Evolutionary conservation across 202 grass and related monocot species (phyloP), one percentile per base, ranked within the genome.

Genomic region (Hordeum pubiflorum): DNA sequence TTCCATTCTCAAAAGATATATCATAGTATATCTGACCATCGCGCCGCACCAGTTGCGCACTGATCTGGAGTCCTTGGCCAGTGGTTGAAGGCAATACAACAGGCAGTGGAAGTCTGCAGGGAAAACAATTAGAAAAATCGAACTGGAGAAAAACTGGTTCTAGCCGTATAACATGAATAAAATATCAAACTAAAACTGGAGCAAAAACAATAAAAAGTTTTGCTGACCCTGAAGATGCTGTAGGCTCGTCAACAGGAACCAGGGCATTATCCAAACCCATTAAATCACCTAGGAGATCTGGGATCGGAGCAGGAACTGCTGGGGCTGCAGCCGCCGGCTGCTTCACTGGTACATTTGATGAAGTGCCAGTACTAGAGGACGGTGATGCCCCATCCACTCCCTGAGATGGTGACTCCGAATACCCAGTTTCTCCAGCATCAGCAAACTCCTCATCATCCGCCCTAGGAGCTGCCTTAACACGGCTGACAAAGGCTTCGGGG

Each of bases 21-120:
- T 84, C 86, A 68, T 99, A 99, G 72, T 87, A 99, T 89, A 99
- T 95, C 79, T 95, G 96, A 44, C 92, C 92, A 72, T 99, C 92
- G 5, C 79, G 87, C 7, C 85, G 87, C 18, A 82, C 82, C 50
- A 95, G 71, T 83, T 95, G 96, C 88, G 90, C 96, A 12, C 92
- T 93, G 86, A 99, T 99, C 74, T 99, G 96, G 57, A 99, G 83
- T 75, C 96, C 96, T 84, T 99, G 96, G 66, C 90, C 96, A 59
- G 89, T 91, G 76, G 90, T 81, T 23, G 87, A 91, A 59, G 96
- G 96, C 20, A 99, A 41, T 56, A 99, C 72, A 27, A 95, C 85
- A 79, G 96, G 96, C 77, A 95, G 86, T 7, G 96, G 82, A 85
- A 86, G 87, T 52, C 96, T 99, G 73, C 62, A 56, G 75, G 21